phyloP scores from a whole-genome alignment of 352 stramenopile genomes.

The Phytophthora colocasiae region DNA sequence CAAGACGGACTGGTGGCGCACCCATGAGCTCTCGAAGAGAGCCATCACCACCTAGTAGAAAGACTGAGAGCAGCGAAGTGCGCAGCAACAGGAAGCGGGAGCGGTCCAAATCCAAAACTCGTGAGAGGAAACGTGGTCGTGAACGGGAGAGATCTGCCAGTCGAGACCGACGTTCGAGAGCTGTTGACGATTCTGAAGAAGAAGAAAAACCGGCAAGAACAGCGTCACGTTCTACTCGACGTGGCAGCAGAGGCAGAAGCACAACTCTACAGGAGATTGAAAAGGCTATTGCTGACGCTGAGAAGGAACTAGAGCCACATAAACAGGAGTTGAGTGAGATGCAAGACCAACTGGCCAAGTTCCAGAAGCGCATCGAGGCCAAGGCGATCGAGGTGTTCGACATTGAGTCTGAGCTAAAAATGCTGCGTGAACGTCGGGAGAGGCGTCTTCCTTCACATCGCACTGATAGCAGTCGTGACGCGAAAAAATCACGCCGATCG shows the following conservation, averaged over 20 bases:
- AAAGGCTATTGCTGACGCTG: conserved; percentile 49
- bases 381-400: conserved; percentile 77
- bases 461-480: conserved; percentile 16
- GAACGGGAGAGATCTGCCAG: conserved; percentile 32
- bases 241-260: conserved; percentile 30
- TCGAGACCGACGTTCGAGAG: conserved; percentile 19
- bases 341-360: conserved; percentile 39
- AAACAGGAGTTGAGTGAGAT: conserved; percentile 56
- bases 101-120: conserved; percentile 30
- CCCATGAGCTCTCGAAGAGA: conserved; percentile 11
- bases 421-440: conserved; percentile 62
- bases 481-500: conserved; percentile 21
- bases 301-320: conserved; percentile 51
- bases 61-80: conserved; percentile 9
- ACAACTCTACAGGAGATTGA: conserved; percentile 50
- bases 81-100: conserved; percentile 27
- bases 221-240: conserved; percentile 11
- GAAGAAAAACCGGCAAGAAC: conserved; percentile 20
- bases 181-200: conserved; percentile 21
- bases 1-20: conserved; percentile 33
- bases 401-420: conserved; percentile 68
- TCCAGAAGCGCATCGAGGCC: conserved; percentile 49
- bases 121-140: conserved; percentile 6
- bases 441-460: conserved; percentile 29
- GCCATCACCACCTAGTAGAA: conserved; percentile 2